Conservation (phyloP, 805 yeast species). For the Candida railenensis region DNA sequence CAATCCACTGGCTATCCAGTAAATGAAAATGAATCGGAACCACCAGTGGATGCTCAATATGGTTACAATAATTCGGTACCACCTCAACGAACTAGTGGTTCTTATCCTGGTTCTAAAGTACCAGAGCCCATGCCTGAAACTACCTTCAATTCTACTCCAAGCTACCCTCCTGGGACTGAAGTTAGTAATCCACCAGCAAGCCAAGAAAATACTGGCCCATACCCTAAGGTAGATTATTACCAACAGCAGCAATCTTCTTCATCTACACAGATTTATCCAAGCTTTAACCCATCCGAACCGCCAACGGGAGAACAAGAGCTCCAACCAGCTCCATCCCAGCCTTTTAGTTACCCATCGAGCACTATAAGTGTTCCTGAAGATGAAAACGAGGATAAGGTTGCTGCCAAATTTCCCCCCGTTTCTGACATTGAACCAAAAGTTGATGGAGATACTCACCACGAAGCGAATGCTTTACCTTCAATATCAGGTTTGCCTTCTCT, state of each 20-base stretch:
- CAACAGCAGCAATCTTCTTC: slow-evolving; percentile 4
- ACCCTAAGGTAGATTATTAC: background rate
- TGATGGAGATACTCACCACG: background rate
- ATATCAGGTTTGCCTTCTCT: slow-evolving; percentile 13
- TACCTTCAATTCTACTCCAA: background rate
- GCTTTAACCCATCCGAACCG: background rate
- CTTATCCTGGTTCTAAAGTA: too few relatives aligned
- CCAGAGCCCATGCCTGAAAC: slow-evolving; percentile 1
- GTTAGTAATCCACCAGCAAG: background rate
- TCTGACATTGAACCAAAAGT: slow-evolving; percentile 6
- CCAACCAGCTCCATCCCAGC: background rate
- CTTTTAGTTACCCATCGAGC: slow-evolving; percentile 1
- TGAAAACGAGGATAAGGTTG: slow-evolving; percentile 6
- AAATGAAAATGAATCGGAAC: slow-evolving; percentile 4
- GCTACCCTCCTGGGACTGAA: too few relatives aligned
- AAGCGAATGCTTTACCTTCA: slow-evolving; percentile 1
- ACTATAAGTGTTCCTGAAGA: slow-evolving; percentile 2
- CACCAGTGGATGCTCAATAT: too few relatives aligned
- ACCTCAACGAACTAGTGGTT: too few relatives aligned
- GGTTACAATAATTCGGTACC: too few relatives aligned
- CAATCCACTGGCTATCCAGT: slow-evolving; percentile 1
- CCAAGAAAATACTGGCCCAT: slow-evolving; percentile 1
- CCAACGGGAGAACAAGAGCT: background rate
- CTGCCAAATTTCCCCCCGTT: slow-evolving; percentile 10
- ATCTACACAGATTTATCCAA: slow-evolving; percentile 5